Evolutionary conservation across 2,329 filamentous ascomycete species (phyloP).

Genomic region (Neobulgaria alba): DNA sequence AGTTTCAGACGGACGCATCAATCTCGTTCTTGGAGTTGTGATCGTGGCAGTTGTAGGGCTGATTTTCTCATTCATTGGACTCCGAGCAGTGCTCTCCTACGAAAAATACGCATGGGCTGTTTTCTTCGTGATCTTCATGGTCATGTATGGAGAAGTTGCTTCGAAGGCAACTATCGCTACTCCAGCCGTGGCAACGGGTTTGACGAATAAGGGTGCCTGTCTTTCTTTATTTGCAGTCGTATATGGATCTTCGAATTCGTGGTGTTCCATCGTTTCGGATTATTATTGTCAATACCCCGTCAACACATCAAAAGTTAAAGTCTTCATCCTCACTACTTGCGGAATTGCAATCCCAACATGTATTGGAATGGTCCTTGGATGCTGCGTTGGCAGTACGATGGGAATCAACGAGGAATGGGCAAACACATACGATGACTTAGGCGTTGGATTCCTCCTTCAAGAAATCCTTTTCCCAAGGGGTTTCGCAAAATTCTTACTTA

Average conservation of each 20-base stretch:
- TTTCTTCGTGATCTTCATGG: slow-evolving; percentile 39
- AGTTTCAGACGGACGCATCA: slow-evolving; percentile 14
- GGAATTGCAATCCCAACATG: slow-evolving; percentile 29
- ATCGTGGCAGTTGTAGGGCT: slow-evolving; percentile 20
- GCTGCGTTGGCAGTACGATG: slow-evolving; percentile 35
- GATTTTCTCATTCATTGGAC: slow-evolving; percentile 23
- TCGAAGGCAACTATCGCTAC: slow-evolving; percentile 33
- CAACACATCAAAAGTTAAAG: slow-evolving; percentile 29
- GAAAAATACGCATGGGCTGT: slow-evolving; percentile 23
- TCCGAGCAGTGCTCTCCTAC: slow-evolving; percentile 17
- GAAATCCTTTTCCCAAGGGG: slow-evolving; percentile 36
- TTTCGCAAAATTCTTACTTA: slow-evolving; percentile 34
- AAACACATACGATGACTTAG: slow-evolving; percentile 25
- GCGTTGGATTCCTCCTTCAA: slow-evolving; percentile 33
- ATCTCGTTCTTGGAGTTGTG: slow-evolving; percentile 18
- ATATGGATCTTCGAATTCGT: slow-evolving; percentile 41
- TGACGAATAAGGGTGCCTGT: slow-evolving; percentile 32
- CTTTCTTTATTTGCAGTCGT: slow-evolving; percentile 38
- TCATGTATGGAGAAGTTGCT: slow-evolving; percentile 40
- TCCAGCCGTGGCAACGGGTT: slow-evolving; percentile 29
- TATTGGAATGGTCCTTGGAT: slow-evolving; percentile 40
- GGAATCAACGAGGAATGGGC: slow-evolving; percentile 30
- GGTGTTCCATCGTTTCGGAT: slow-evolving; percentile 38
- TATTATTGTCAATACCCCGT: slow-evolving; percentile 41
- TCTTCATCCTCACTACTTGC: slow-evolving; percentile 9